A percentile compares a stretch with the other conserved stretches of the same genome.
These are phyloP conservation scores for Rhododendron griersonianum DNA, from an alignment of 148 eudicot genomes.

Conservation along the genomic window DNA sequence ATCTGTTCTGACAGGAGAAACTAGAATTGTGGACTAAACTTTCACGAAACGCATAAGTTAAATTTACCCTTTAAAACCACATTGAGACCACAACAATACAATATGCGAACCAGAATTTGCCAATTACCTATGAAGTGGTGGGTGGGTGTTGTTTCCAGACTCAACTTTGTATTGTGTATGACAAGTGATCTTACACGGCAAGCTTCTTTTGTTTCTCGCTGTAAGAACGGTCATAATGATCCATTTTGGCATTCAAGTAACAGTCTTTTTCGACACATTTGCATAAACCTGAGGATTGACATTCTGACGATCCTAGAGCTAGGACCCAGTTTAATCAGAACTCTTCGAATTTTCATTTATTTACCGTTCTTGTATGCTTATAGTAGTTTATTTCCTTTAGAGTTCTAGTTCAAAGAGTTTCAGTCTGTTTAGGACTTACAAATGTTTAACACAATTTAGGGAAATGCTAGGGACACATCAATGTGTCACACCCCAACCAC, in stretches of 20 bases:
- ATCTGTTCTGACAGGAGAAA: not conserved
- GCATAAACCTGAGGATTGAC: not conserved
- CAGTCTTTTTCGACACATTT: not conserved
- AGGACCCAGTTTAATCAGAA: not conserved
- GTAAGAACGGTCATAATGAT: not conserved
- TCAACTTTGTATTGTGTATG: not conserved
- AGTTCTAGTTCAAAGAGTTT: no score
- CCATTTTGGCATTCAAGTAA: not conserved
- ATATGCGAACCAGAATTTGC: not conserved
- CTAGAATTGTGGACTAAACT: not conserved
- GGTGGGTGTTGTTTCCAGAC: not conserved
- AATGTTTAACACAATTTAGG: not conserved
- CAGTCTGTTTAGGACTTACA: no score
- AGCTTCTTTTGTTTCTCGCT: not conserved
- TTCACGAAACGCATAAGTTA: not conserved
- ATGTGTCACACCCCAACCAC: no score
- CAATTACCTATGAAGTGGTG: not conserved
- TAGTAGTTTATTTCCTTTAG: no score
- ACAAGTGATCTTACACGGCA: not conserved
- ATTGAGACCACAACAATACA: not conserved
- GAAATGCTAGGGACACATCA: no score
- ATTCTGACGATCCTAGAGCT: not conserved
- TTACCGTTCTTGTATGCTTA: no score
- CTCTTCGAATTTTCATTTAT: not conserved
- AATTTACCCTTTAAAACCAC: not conserved